These are phyloP conservation scores for Trichothecium roseum DNA, from an alignment of 2,329 filamentous ascomycete species.

Conservation along the genomic window DNA sequence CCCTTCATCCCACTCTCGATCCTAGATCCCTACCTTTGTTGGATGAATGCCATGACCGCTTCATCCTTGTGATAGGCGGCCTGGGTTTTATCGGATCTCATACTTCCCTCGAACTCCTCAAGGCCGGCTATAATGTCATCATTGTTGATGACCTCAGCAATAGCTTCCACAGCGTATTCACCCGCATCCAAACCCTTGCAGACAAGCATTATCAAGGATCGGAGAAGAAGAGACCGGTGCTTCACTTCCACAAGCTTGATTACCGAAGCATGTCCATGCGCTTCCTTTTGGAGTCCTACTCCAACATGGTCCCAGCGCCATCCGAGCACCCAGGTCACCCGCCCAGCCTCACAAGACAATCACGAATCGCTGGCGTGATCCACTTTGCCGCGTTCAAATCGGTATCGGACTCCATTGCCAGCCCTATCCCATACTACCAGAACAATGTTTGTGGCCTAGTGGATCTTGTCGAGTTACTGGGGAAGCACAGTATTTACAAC, in stretches of 20 bases:
- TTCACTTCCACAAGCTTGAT: slow-evolving; percentile 27
- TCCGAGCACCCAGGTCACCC: not conserved
- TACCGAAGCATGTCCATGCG: slow-evolving; percentile 25
- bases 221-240: slow-evolving; percentile 10
- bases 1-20: slow-evolving; percentile 2
- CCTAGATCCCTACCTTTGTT: slow-evolving; percentile 4
- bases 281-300: slow-evolving; percentile 25
- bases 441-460: slow-evolving; percentile 59
- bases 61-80: slow-evolving; percentile 40
- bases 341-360: slow-evolving; percentile 15
- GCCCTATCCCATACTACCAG: slow-evolving; percentile 53
- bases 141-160: slow-evolving; percentile 36
- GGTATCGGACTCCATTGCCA: slow-evolving; percentile 50
- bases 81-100: slow-evolving; percentile 47
- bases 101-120: slow-evolving; percentile 41
- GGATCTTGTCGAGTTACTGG: slow-evolving; percentile 45
- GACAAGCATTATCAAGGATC: slow-evolving; percentile 15
- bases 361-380: slow-evolving; percentile 52
- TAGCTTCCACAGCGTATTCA: slow-evolving; percentile 21
- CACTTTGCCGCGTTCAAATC: slow-evolving; percentile 61
- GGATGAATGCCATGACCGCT: slow-evolving; percentile 5
- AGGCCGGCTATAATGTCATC: slow-evolving; percentile 42
- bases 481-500: slow-evolving; percentile 50
- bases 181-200: slow-evolving; percentile 15
- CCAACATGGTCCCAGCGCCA: slow-evolving; percentile 9